Base-by-base conservation (phyloP, 2,329 filamentous ascomycete genomes). In the Cryphonectria parasitica region DNA sequence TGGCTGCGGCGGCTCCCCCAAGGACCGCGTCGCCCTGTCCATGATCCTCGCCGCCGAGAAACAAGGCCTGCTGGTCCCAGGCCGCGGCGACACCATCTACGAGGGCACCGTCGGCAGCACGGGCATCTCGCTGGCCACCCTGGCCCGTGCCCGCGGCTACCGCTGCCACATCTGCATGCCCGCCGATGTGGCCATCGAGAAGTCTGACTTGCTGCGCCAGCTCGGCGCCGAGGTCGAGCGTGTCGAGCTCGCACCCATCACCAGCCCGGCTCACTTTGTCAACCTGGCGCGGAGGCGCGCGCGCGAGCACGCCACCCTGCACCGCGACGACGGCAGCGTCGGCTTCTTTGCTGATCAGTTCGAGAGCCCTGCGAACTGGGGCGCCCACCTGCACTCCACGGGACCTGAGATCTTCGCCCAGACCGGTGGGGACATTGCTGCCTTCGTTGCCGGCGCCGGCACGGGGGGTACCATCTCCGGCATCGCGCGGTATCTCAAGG, bases 331-430 rank as follows among this genome's bases (percentile, higher is more conserved):
- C 75, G 86, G 84, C 49, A 95, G 94, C 74, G 86, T 88, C 66
- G 96, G 96, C 31, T 95, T 97, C 82, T 99, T 98, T 79, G 94
- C 95, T 0, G 93, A 99, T 80, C 96, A 99, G 79, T 99, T 99
- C 78, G 96, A 99, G 82, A 95, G 92, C 36, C 85, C 89, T 66
- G 93, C 94, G 43, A 99, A 99, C 81, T 97, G 92, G 87, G 85
- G 87, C 62, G 95, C 96, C 1, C 96, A 99, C 82, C 90, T 91
- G 76, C 84, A 87, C 28, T 88, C 89, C 19, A 99, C 96, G 0
- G 96, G 96, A 0, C 96, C 95, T 0, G 96, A 99, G 82, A 96
- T 99, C 74, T 92, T 88, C 76, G 82, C 84, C 0, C 96, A 99
- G 82, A 92, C 92, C 7, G 87, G 85, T 34, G 93, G 93, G 0